Conservation (phyloP, 2,329 filamentous ascomycete species). For the Cladorrhinum sp. region DNA sequence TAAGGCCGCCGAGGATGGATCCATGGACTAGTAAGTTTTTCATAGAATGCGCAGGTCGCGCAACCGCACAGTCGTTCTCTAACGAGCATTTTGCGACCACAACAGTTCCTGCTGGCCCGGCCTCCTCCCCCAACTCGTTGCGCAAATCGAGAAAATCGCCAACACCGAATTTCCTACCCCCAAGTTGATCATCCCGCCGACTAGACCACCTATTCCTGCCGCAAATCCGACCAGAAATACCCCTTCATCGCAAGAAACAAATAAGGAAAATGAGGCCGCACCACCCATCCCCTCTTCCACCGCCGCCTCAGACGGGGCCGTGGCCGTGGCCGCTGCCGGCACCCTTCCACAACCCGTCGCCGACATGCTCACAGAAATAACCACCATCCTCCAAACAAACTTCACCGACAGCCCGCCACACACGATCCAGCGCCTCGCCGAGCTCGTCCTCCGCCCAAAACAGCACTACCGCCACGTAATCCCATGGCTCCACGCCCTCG, state of each 20-base stretch:
- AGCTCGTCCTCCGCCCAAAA: constrained; percentile 74
- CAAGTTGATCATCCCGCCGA: constrained; percentile 42
- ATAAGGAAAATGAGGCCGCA: constrained; percentile 65
- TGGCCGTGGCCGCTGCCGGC: constrained; percentile 31
- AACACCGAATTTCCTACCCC: constrained; percentile 73
- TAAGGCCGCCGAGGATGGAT: constrained; percentile 48
- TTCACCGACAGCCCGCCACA: constrained; percentile 80
- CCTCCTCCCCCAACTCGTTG: constrained; percentile 62
- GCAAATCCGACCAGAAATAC: constrained; percentile 39
- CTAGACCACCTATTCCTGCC: constrained; percentile 42
- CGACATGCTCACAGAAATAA: constrained; percentile 60
- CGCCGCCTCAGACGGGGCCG: constrained; percentile 27
- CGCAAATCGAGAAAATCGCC: constrained; percentile 70
- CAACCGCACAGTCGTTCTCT: constrained; percentile 9
- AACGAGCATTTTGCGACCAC: constrained; percentile 8
- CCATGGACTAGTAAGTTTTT: constrained; percentile 53
- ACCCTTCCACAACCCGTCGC: constrained; percentile 62
- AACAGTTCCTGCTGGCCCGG: constrained; percentile 65
- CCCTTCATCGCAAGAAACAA: constrained; percentile 52
- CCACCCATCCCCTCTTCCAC: constrained; percentile 38
- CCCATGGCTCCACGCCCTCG: constrained; percentile 84
- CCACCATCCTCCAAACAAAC: constrained; percentile 56
- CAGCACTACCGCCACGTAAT: constrained; percentile 78
- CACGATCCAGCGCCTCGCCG: constrained; percentile 86
- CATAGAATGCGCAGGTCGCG: background rate